These are phyloP conservation scores for Calonectria pteridis DNA, from an alignment of 2,329 filamentous ascomycete genomes.

Conservation along the genomic window DNA sequence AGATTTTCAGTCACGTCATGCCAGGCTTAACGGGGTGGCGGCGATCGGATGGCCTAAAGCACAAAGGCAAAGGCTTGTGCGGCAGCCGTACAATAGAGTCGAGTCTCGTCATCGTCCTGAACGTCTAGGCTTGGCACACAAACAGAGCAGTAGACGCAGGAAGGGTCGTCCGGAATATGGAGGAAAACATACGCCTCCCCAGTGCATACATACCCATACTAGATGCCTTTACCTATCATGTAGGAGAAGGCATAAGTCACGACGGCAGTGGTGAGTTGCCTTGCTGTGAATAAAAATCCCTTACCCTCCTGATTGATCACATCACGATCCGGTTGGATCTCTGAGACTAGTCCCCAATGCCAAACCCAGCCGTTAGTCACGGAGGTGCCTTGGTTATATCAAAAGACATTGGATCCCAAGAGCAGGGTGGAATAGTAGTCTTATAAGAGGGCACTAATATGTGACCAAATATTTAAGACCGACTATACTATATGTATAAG, in stretches of 20 bases:
- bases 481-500: constrained; percentile 45
- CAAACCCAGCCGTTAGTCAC: too few relatives aligned
- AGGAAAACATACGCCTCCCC: constrained; percentile 52
- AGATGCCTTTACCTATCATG: constrained; percentile 51
- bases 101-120: constrained; percentile 46
- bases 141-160: constrained; percentile 49
- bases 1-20: too few relatives aligned
- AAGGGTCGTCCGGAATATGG: constrained; percentile 48
- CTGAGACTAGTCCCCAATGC: constrained; percentile 49
- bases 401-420: too few relatives aligned
- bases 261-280: constrained; percentile 50
- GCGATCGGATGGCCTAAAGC: constrained; percentile 50
- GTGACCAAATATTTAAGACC: constrained; percentile 31
- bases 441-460: constrained; percentile 8
- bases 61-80: constrained; percentile 55
- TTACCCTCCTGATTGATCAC: too few relatives aligned
- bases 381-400: too few relatives aligned
- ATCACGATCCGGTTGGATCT: constrained; percentile 50
- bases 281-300: constrained; percentile 48
- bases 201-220: constrained; percentile 52
- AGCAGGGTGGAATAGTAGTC: too few relatives aligned
- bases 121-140: constrained; percentile 52
- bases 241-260: constrained; percentile 56
- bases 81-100: constrained; percentile 52
- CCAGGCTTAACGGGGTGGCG: too few relatives aligned